phyloP scores from a whole-genome alignment of 1,284 basidiomycete species.

The Rhodotorula mucilaginosa region DNA sequence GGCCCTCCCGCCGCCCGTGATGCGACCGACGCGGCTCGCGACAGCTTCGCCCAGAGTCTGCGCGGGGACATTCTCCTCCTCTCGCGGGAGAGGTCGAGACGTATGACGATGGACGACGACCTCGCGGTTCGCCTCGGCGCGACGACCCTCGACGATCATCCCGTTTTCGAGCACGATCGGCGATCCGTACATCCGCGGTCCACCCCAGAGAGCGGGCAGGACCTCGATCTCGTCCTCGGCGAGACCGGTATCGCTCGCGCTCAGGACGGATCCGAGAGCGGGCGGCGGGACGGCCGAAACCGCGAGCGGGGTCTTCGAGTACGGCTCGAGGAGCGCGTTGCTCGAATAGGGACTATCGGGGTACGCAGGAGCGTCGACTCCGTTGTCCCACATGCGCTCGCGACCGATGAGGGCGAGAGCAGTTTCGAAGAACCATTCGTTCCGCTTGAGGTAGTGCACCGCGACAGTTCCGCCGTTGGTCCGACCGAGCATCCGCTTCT shows the following conservation, averaged over 20 bases:
- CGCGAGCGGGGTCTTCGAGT: constrained; percentile 10
- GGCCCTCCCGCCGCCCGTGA: constrained; percentile 16
- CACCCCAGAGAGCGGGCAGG: constrained; percentile 41
- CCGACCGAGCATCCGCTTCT: constrained; percentile 38
- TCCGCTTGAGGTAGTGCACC: constrained; percentile 95
- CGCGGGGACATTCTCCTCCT: not conserved
- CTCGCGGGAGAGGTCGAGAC: not conserved
- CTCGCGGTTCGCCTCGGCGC: constrained; percentile 31
- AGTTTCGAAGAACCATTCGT: constrained; percentile 94
- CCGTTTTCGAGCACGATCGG: constrained; percentile 45
- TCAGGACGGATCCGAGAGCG: not conserved
- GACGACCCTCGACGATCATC: constrained; percentile 40
- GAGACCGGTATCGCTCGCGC: not conserved
- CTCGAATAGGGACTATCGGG: constrained; percentile 23
- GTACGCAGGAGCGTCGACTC: constrained; percentile 33
- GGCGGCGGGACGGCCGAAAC: constrained; percentile 21
- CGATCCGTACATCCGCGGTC: constrained; percentile 45
- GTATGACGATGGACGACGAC: not conserved
- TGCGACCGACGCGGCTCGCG: constrained; percentile 10
- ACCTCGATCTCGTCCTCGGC: constrained; percentile 2
- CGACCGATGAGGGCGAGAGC: constrained; percentile 79
- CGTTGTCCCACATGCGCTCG: constrained; percentile 56
- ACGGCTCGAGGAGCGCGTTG: constrained; percentile 14
- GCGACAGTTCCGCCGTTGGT: constrained; percentile 79
- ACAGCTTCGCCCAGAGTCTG: not conserved